Base-by-base conservation (phyloP, 2,329 filamentous ascomycete genomes). In the Hortaea werneckii region DNA sequence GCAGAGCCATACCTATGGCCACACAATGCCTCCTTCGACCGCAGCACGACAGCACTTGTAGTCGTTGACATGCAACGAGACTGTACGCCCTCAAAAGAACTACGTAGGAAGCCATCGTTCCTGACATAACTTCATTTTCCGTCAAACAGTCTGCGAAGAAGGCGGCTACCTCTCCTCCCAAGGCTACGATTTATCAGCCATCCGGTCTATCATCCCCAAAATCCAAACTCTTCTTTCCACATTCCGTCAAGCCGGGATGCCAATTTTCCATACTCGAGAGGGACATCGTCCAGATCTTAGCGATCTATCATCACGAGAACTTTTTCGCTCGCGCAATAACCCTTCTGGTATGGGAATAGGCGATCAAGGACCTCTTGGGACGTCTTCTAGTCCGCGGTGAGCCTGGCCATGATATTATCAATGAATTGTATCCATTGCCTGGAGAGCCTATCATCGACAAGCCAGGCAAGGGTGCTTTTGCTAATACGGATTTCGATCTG, bases 341-440 rank as follows among this genome's bases (percentile, higher is more conserved):
- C 53, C 66, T 4, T 67, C 68, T 0, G 67, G 69, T 6, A 54
- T 75, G n/a, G 72, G 73, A 0, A 78, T 80, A 40, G 72, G 69
- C 3, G 68, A 71, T 8, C 60, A 50, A 10, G 77, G 78, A 0
- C 77, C 77, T 1, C 59, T 80, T 39, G 20, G 78, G 78, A 1
- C 71, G 73, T n/a, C 67, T 80, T 2, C 62, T 82, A 4, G 65
- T 81, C 26, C 72, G 77, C 13, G 78, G 78, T 1, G 74, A 80
- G 53, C 55, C 64, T 20, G 78, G 78, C 1, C 77, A 80, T 54
- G 76, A 75, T 40, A 78, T 73, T 29, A 69, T 80, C 12, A 62
- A 69, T 6, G 76, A 80, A 52, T 59, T 78, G 29, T 69, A 68
- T 46, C 75, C 74, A 10, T 45, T 70, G 11, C 59, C 61, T 1